Base-by-base conservation (phyloP, 768 basidiomycete species). In the Suillus subaureus region DNA sequence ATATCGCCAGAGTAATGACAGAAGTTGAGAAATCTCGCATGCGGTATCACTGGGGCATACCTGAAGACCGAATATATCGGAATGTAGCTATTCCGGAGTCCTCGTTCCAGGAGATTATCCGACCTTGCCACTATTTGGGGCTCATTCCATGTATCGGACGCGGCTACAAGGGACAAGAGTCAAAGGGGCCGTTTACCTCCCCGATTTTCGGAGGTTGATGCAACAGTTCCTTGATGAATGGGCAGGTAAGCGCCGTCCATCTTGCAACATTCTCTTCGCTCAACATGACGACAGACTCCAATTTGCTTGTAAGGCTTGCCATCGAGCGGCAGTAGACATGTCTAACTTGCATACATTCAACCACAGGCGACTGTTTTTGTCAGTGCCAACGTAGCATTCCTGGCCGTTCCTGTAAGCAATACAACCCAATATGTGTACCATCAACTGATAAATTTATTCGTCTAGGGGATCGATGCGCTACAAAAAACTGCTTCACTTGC, bases 151-250 rank as follows among this genome's bases (percentile, higher is more conserved):
- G 45, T 74, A 74, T 58, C 70, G 71, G 6, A 49, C 55, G 18
- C 66, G 73, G 15, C 64, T 74, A 16, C 65, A 68, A 61, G 45
- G 33, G 33, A 6, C 33, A 33, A 33, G 33, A 33, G 33, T 33
- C 33, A 33, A 33, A 33, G 3, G 33, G 33, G 33, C 6, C 33
- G 33, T 33, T 33, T 6, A 33, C 6, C 6, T 33, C 6, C 33
- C 33, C 33, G 33, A 33, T 6, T 33, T 33, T 33, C 33, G 33
- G 33, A 33, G 0, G 33, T 33, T 33, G 54, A 65, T 75, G 61
- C 61, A 63, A 31, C 69, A 66, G 8, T 65, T 75, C 49, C 47
- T 75, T 62, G 62, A 57, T 0, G 74, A 74, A 61, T 75, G 73
- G 72, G 69, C 69, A 9, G 74, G 74, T 74, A 40, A 61, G 72